These are phyloP conservation scores for Colletotrichum cereale DNA, from an alignment of 2,329 filamentous ascomycete species.

Conservation along the genomic window DNA sequence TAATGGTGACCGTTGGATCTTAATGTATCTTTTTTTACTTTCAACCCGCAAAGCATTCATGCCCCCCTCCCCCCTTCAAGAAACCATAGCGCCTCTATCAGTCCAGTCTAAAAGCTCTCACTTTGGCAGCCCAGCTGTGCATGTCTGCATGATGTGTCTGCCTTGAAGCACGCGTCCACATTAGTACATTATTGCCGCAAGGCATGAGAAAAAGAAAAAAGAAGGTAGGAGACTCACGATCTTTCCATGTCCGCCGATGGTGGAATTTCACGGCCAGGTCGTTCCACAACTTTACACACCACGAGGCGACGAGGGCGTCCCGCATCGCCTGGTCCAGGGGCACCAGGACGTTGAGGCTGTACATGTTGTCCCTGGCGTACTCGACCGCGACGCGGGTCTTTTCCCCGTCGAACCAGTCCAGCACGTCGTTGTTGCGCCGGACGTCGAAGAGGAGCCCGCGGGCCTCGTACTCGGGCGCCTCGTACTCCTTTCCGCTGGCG, in stretches of 20 bases:
- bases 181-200: not conserved
- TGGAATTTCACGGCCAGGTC: slow-evolving; percentile 44
- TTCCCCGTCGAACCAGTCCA: slow-evolving; percentile 50
- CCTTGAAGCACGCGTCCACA: not conserved
- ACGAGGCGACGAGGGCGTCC: slow-evolving; percentile 52
- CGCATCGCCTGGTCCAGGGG: slow-evolving; percentile 47
- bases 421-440: slow-evolving; percentile 42
- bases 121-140: slow-evolving; percentile 17
- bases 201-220: not conserved
- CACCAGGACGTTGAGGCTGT: slow-evolving; percentile 49
- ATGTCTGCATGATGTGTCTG: slow-evolving; percentile 34
- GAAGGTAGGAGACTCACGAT: slow-evolving; percentile 1
- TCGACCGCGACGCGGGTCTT: slow-evolving; percentile 49
- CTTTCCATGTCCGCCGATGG: slow-evolving; percentile 28
- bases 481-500: slow-evolving; percentile 39
- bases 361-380: slow-evolving; percentile 45
- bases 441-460: slow-evolving; percentile 48
- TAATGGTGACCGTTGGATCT: not conserved
- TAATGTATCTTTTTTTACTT: too few species aligned
- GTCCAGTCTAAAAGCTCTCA: not conserved
- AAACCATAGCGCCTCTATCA: not conserved
- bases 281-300: slow-evolving; percentile 52
- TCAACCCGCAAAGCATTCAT: too few species aligned
- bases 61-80: too few species aligned
- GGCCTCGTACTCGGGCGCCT: slow-evolving; percentile 42